Conservation (phyloP, 768 basidiomycete species). For the Albatrellus ellisii region DNA sequence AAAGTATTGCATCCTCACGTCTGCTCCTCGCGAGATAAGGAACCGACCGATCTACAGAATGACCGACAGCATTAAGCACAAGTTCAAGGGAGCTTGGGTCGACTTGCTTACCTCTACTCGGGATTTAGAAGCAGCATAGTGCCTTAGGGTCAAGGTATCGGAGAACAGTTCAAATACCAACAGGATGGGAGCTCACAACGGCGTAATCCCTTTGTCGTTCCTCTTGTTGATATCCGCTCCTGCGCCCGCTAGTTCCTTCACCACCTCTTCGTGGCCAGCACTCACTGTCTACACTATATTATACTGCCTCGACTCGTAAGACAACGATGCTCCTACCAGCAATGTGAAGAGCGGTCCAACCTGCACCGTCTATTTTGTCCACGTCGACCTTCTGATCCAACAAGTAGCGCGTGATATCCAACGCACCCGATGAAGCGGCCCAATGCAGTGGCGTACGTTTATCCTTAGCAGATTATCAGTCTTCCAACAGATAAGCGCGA, state of each 20-base stretch:
- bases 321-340: constrained; percentile 34
- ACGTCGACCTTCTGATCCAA: constrained; percentile 61
- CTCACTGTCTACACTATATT: constrained; percentile 38
- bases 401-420: constrained; percentile 54
- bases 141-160: constrained; percentile 32
- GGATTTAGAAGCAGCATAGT: constrained; percentile 90
- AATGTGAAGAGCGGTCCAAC: constrained; percentile 76
- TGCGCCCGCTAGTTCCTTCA: constrained; percentile 65
- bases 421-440: constrained; percentile 64
- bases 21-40: constrained; percentile 78
- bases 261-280: constrained; percentile 65
- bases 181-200: constrained; percentile 43
- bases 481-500: not conserved
- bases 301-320: not conserved
- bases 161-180: constrained; percentile 3
- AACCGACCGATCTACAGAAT: constrained; percentile 68
- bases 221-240: constrained; percentile 72
- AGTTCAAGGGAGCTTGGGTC: not conserved
- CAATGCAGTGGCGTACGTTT: constrained; percentile 76
- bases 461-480: constrained; percentile 32
- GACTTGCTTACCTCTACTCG: constrained; percentile 57
- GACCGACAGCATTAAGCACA: constrained; percentile 4
- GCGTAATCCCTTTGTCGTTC: constrained; percentile 75
- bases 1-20: constrained; percentile 45
- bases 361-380: constrained; percentile 46